Base-by-base conservation (phyloP, 305 asterid genomes). In the Fraxinus xanthoxyloides region DNA sequence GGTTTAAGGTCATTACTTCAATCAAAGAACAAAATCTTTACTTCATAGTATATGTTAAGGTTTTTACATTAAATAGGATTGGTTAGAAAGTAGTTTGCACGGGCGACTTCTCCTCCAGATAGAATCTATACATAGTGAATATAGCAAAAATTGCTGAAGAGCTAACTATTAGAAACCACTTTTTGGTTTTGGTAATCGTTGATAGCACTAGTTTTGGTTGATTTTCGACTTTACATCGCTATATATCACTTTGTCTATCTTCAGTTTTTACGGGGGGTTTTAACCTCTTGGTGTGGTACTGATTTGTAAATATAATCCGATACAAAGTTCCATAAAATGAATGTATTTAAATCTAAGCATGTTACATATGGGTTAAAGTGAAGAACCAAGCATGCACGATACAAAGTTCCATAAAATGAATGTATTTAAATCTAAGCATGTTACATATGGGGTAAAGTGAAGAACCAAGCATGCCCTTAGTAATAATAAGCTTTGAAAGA, bases 401-500 rank as follows among this genome's bases (percentile, higher is more conserved):
- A 56, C 3, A 19, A 19, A 56, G 8, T 56, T 56, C 69, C 28
- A 19, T 28, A 59, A 59, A 51, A 43, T 59, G 21, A n/a, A 10
- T 6, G 8, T 59, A 59, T 21, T 19, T 1, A 59, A 59, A 59
- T 59, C 28, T 59, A 21, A 61, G 70, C 31, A 21, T 23, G 70
- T 61, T 21, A 23, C 30, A 7, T 61, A 61, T 21, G 31, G 26
- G 17, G 15, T 13, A 48, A 38, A 31, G 80, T 34, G 80, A 54
- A 75, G 2, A 69, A 70, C 83, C 78, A 70, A 74, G 17, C 48
- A 32, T 76, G 59, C 76, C 78, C 74, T 76, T 81, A 72, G 79
- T 74, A 87, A 87, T 82, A 38, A 87, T 80, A 69, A 78, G 81
- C 63, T 79, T 83, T 83, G 85, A 85, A 82, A 89, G 43, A 73